These are phyloP conservation scores for Pneumocystis canis DNA, from an alignment of 1,139 yeast genomes.

Conservation along the genomic window DNA sequence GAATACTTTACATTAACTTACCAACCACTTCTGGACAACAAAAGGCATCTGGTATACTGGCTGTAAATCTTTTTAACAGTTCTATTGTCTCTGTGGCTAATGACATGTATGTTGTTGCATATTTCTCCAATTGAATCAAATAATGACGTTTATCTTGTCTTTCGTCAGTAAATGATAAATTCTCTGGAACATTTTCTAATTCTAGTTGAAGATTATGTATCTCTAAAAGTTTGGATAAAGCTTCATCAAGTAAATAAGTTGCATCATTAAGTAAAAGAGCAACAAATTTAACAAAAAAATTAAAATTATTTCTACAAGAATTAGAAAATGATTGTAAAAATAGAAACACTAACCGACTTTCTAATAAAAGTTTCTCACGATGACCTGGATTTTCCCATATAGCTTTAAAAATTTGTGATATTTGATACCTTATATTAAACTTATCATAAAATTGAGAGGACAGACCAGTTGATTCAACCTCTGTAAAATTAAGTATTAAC, in stretches of 20 bases:
- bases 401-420: conserved; percentile 67
- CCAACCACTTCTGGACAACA: conserved; percentile 77
- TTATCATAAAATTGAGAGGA: conserved; percentile 92
- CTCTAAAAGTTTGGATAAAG: conserved; percentile 59
- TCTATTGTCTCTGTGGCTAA: conserved; percentile 71
- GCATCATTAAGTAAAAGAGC: conserved; percentile 92
- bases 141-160: conserved; percentile 13
- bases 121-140: conserved; percentile 50
- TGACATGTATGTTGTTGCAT: conserved; percentile 70
- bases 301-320: conserved; percentile 34
- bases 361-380: conserved; percentile 50
- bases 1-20: neutral
- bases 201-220: conserved; percentile 65
- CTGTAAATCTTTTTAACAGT: conserved; percentile 65
- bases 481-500: conserved; percentile 19
- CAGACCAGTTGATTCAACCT: conserved; percentile 92
- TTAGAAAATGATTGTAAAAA: neutral
- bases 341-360: conserved; percentile 31
- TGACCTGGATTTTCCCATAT: conserved; percentile 65
- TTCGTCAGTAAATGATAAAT: conserved; percentile 14
- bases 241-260: conserved; percentile 81
- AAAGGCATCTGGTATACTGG: conserved; percentile 76
- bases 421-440: conserved; percentile 77
- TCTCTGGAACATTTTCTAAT: conserved; percentile 17
- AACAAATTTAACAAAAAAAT: conserved; percentile 77